Percentiles rank a stretch among this genome's conserved stretches.
Conservation (phyloP, 2,329 filamentous ascomycete species). For the Monosporascus ibericus region DNA sequence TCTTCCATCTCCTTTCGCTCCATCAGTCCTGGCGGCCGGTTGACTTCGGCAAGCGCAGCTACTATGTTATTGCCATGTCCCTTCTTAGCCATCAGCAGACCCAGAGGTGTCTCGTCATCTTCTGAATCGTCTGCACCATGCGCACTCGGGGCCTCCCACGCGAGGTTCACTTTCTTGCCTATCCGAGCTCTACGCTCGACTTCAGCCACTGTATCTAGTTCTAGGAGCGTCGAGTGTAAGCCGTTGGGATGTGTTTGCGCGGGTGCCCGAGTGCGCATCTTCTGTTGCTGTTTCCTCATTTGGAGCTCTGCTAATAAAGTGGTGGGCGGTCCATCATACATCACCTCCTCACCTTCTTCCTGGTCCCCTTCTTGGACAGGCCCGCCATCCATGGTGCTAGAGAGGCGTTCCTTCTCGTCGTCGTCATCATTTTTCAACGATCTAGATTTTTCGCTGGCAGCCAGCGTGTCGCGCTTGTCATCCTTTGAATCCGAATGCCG, state of each 20-base stretch:
- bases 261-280: slow-evolving; percentile 67
- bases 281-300: slow-evolving; percentile 82
- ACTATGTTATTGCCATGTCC: slow-evolving; percentile 43
- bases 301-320: slow-evolving; percentile 91
- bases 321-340: slow-evolving; percentile 69
- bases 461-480: slow-evolving; percentile 13
- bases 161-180: slow-evolving; percentile 73
- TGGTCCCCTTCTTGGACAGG: slow-evolving; percentile 33
- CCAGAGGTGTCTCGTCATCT: slow-evolving; percentile 70
- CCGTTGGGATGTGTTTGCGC: slow-evolving; percentile 60
- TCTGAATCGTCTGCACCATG: slow-evolving; percentile 19
- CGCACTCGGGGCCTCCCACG: slow-evolving; percentile 62
- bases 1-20: slow-evolving; percentile 83
- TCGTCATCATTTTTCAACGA: slow-evolving; percentile 7
- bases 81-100: slow-evolving; percentile 65
- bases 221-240: slow-evolving; percentile 84
- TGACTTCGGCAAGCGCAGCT: slow-evolving; percentile 46
- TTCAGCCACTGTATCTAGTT: slow-evolving; percentile 86
- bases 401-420: slow-evolving; percentile 19
- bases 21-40: slow-evolving; percentile 67
- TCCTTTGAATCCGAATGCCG: slow-evolving; percentile 18
- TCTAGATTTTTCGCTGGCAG: slow-evolving; percentile 4
- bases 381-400: slow-evolving; percentile 23
- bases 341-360: slow-evolving; percentile 40
- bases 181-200: slow-evolving; percentile 70